Conservation (phyloP, 306 rosid species). For the Prinsepia uniflora region DNA sequence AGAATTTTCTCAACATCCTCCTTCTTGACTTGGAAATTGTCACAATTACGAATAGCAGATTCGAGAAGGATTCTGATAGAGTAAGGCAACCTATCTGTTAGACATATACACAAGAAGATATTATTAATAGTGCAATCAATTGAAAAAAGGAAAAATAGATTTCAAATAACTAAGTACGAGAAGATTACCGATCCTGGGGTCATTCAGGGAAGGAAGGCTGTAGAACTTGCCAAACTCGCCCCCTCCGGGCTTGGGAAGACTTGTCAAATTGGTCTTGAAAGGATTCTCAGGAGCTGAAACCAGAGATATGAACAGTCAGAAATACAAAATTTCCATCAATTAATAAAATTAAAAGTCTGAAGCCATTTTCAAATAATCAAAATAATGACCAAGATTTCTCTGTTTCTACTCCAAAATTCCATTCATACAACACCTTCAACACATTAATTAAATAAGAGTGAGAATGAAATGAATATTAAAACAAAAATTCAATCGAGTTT, state of each 20-base stretch:
- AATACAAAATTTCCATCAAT: too few relatives aligned
- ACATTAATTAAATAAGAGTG: not conserved
- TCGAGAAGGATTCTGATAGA: conserved; percentile 70
- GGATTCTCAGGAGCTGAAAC: conserved; percentile 73
- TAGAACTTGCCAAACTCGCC: conserved; percentile 94
- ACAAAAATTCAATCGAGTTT: not conserved
- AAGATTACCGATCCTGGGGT: conserved; percentile 79
- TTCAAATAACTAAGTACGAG: not conserved
- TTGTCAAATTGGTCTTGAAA: conserved; percentile 76
- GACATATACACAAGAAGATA: conserved; percentile 15
- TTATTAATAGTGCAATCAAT: conserved; percentile 12
- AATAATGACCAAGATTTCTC: not conserved
- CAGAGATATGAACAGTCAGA: conserved; percentile 14
- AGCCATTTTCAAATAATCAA: not conserved
- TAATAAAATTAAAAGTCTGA: not conserved
- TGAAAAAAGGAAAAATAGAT: not conserved
- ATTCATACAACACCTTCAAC: not conserved
- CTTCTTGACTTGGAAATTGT: conserved; percentile 79
- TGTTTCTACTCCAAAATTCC: not conserved
- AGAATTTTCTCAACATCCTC: conserved; percentile 91
- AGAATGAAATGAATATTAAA: not conserved
- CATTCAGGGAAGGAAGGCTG: conserved; percentile 87
- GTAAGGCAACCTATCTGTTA: conserved; percentile 73
- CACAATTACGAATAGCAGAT: conserved; percentile 83
- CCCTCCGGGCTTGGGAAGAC: conserved; percentile 92